Percentiles rank a stretch among this genome's conserved stretches.
These are phyloP conservation scores for Yamadazyma sp. DNA, from an alignment of 1,139 yeast species.

Conservation along the genomic window DNA sequence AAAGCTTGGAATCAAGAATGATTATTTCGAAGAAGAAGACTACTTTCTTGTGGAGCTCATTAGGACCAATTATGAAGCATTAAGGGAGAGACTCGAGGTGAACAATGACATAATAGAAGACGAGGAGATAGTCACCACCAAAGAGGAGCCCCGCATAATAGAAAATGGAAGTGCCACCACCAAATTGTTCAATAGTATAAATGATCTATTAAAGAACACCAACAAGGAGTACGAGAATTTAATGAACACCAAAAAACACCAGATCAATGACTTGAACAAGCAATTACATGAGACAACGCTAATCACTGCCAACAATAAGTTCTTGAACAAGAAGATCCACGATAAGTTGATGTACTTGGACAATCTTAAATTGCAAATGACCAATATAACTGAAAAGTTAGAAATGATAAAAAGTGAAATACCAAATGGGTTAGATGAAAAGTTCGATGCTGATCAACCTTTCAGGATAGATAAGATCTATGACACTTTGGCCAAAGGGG, in stretches of 20 bases:
- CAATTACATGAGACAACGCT: constrained; percentile 45
- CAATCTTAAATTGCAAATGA: constrained; percentile 44
- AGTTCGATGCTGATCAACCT: constrained; percentile 82
- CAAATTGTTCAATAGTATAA: constrained; percentile 42
- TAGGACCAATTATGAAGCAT: constrained; percentile 34
- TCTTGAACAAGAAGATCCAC: constrained; percentile 35
- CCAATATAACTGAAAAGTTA: constrained; percentile 41
- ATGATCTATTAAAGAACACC: constrained; percentile 39
- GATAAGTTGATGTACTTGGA: constrained; percentile 41
- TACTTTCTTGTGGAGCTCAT: constrained; percentile 35
- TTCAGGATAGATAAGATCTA: constrained; percentile 64
- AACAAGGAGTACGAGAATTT: constrained; percentile 41
- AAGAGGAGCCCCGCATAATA: constrained; percentile 12
- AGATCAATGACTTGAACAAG: constrained; percentile 37
- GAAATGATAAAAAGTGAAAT: constrained; percentile 27
- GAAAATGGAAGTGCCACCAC: constrained; percentile 20
- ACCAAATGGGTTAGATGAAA: constrained; percentile 15
- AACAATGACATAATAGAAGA: constrained; percentile 23
- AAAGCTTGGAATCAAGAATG: constrained; percentile 15
- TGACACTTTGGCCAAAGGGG: constrained; percentile 41
- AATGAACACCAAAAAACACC: constrained; percentile 36
- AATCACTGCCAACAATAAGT: constrained; percentile 46
- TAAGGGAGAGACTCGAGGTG: constrained; percentile 30
- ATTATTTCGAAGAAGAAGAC: constrained; percentile 20
- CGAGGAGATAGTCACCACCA: constrained; percentile 14